These are phyloP conservation scores for Pseudogymnoascus sp. DNA, from an alignment of 2,329 filamentous ascomycete genomes.

Conservation along the genomic window DNA sequence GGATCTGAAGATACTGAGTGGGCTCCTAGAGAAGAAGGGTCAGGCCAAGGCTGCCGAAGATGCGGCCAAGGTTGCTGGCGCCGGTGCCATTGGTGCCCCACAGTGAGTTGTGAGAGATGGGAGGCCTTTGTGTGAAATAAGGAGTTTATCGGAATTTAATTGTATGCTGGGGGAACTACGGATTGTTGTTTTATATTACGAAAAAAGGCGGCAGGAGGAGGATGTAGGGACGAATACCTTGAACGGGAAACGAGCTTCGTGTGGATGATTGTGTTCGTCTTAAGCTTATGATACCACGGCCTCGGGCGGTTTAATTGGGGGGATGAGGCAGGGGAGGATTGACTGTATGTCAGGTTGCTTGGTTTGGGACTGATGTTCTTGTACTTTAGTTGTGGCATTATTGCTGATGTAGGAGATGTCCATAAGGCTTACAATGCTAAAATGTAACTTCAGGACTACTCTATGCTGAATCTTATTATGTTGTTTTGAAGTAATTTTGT, in stretches of 20 bases:
- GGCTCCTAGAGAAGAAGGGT: background rate
- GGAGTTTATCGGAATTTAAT: background rate
- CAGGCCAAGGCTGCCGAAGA: background rate
- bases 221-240: background rate
- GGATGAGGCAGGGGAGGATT: background rate
- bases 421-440: background rate
- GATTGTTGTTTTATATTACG: background rate
- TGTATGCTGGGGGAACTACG: background rate
- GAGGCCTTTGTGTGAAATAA: background rate
- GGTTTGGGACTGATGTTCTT: background rate
- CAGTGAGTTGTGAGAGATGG: background rate
- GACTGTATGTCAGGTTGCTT: background rate
- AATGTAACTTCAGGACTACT: background rate
- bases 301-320: background rate
- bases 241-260: background rate
- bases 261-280: slow-evolving; percentile 5
- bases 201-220: background rate
- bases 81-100: background rate
- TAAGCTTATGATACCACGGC: slow-evolving; percentile 9
- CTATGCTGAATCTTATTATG: background rate
- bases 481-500: too few relatives aligned
- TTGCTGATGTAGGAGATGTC: background rate
- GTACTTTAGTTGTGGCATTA: background rate
- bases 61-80: background rate
- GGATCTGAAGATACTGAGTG: background rate